phyloP scores from a whole-genome alignment of 192 early-diverging fungal species.

The Dispira simplex region DNA sequence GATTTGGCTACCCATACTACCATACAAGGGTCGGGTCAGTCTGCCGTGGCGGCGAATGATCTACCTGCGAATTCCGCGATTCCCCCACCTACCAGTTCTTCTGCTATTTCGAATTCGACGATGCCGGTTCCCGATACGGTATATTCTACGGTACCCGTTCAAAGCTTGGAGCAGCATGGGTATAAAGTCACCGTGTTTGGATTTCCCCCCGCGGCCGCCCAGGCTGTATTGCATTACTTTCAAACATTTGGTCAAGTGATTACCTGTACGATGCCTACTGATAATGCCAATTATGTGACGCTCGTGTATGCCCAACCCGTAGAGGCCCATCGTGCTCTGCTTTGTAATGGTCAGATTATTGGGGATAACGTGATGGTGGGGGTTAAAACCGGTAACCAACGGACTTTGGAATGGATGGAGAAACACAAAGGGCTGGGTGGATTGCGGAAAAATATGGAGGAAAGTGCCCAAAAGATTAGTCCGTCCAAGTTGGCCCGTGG shows the following conservation, averaged over 20 bases:
- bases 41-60: background rate
- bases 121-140: background rate
- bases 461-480: background rate
- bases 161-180: constrained; percentile 1
- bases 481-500: background rate
- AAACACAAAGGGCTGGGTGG: too few relatives aligned
- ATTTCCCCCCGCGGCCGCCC: constrained; percentile 13
- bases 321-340: constrained; percentile 15
- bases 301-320: constrained; percentile 15
- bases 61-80: background rate
- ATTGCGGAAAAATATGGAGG: too few relatives aligned
- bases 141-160: background rate
- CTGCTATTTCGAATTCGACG: background rate
- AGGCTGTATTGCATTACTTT: constrained; percentile 15
- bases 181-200: constrained; percentile 17
- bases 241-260: constrained; percentile 14
- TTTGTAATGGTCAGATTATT: constrained; percentile 15
- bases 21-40: background rate
- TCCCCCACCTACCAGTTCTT: background rate
- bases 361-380: constrained; percentile 15
- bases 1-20: background rate
- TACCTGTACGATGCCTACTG: constrained; percentile 11
- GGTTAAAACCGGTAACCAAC: constrained; percentile 10
- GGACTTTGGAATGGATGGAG: too few relatives aligned
- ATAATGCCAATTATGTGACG: constrained; percentile 16